Base-by-base conservation (phyloP, 371 early-diverging fungal species). In the Actinomucor elegans region DNA sequence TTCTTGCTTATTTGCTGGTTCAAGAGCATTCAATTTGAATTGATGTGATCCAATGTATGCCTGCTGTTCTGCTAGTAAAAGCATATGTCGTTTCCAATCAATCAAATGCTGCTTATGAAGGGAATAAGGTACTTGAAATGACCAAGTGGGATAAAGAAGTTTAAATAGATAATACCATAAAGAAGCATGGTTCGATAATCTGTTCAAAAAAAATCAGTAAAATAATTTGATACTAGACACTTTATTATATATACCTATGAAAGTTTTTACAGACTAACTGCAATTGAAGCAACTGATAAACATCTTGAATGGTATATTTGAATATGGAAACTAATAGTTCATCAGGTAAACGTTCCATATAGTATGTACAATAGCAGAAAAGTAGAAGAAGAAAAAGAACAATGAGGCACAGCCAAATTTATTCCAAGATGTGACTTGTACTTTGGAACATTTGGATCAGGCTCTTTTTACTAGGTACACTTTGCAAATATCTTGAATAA, bases 321-420 rank as follows among this genome's bases (percentile, higher is more conserved):
- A 69, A 59, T 48, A 73, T 66, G 15, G 55, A 48, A 41, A 66
- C 35, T 21, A 69, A 33, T 44, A 73, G 45, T 50, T 73, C 69
- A 61, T 69, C 67, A 34, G 73, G 73, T 32, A 68, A 52, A 47
- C 28, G 33, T 20, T 71, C 57, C 71, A 71, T 71, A n/a, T n/a
- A n/a, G n/a, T n/a, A n/a, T n/a, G n/a, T n/a, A 31, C n/a, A n/a
- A n/a, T n/a, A n/a, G n/a, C n/a, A n/a, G n/a, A n/a, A n/a, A n/a
- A n/a, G n/a, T n/a, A n/a, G n/a, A n/a, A n/a, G n/a, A n/a, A n/a
- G n/a, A n/a, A n/a, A n/a, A n/a, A n/a, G n/a, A n/a, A n/a, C n/a
- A n/a, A n/a, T n/a, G n/a, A n/a, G n/a, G n/a, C n/a, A n/a, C n/a
- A n/a, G n/a, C n/a, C n/a, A n/a, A n/a, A n/a, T n/a, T n/a, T n/a